Evolutionary conservation across 2,329 filamentous ascomycete genomes (phyloP).

Genomic region (Phymatotrichopsis omnivora): DNA sequence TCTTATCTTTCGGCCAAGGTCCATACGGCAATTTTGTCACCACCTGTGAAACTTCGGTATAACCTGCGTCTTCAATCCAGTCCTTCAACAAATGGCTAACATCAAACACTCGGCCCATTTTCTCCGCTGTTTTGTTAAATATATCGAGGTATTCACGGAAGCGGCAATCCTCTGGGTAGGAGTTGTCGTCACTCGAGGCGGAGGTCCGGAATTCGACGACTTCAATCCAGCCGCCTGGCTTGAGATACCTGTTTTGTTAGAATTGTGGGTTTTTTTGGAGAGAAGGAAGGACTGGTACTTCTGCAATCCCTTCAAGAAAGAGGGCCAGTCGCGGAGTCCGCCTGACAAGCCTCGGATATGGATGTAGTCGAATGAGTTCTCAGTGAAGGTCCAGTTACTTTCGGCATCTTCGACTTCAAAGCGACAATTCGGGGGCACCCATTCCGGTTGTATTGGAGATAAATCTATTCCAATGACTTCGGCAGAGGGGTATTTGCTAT

Average conservation of each 20-base stretch:
- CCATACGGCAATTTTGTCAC: conserved; percentile 14
- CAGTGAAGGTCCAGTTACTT: conserved; percentile 25
- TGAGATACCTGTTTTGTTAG: conserved; percentile 13
- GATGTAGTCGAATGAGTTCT: conserved; percentile 19
- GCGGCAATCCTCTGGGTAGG: conserved; percentile 10
- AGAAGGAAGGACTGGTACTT: conserved; percentile 7
- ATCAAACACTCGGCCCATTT: conserved; percentile 6
- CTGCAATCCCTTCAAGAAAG: conserved; percentile 20
- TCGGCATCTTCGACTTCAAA: conserved; percentile 30
- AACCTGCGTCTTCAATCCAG: conserved; percentile 15
- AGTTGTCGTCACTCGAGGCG: conserved; percentile 15
- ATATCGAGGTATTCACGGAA: conserved; percentile 9
- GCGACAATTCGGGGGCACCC: conserved; percentile 30
- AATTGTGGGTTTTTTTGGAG: background rate
- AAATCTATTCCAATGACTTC: conserved; percentile 35
- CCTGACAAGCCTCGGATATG: conserved; percentile 38
- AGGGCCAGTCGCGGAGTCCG: conserved; percentile 33
- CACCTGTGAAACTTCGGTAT: conserved; percentile 4
- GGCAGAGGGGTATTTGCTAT: conserved; percentile 27
- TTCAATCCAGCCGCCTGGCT: conserved; percentile 28
- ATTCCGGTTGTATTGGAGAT: conserved; percentile 38
- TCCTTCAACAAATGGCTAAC: too few species aligned
- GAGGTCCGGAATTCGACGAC: conserved; percentile 8
- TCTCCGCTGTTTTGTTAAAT: conserved; percentile 10
- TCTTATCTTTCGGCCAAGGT: conserved; percentile 25